phyloP scores from a whole-genome alignment of 2,329 filamentous ascomycete species.

The Aspergillus alliaceus region DNA sequence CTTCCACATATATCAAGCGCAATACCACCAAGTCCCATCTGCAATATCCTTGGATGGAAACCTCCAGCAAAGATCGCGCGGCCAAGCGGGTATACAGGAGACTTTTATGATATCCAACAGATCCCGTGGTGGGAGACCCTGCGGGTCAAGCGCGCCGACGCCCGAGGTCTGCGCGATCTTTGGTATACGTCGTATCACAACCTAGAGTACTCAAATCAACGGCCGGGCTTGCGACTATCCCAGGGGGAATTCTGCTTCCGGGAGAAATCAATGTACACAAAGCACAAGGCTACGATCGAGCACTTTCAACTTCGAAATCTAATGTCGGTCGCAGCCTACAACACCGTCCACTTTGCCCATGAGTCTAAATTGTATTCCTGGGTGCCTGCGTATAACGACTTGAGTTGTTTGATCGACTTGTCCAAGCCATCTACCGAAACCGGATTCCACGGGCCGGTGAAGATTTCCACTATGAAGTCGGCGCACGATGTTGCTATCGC shows the following conservation, averaged over 20 bases:
- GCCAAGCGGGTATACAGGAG: conserved; percentile 26
- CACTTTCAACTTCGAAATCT: conserved; percentile 63
- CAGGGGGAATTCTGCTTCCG: conserved; percentile 49
- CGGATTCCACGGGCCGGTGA: conserved; percentile 38
- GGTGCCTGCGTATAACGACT: conserved; percentile 45
- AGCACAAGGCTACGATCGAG: conserved; percentile 51
- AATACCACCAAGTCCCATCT: conserved; percentile 29
- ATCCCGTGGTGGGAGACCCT: conserved; percentile 42
- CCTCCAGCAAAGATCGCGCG: conserved; percentile 34
- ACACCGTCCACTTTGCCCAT: conserved; percentile 56
- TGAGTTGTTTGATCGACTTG: conserved; percentile 51
- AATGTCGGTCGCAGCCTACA: conserved; percentile 54
- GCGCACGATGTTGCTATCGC: conserved; percentile 52
- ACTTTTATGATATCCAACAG: conserved; percentile 42
- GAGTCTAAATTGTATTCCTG: conserved; percentile 51
- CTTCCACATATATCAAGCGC: conserved; percentile 17
- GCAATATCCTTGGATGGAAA: conserved; percentile 35
- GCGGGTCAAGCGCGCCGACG: conserved; percentile 37
- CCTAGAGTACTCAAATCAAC: conserved; percentile 29
- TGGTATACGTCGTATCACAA: conserved; percentile 45
- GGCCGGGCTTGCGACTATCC: conserved; percentile 31
- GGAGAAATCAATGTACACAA: conserved; percentile 51
- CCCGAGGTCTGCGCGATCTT: conserved; percentile 38
- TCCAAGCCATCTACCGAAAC: conserved; percentile 41
- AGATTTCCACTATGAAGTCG: conserved; percentile 55